Evolutionary conservation across 2,329 filamentous ascomycete genomes (phyloP).

Genomic region (Furcasterigmium furcatum): DNA sequence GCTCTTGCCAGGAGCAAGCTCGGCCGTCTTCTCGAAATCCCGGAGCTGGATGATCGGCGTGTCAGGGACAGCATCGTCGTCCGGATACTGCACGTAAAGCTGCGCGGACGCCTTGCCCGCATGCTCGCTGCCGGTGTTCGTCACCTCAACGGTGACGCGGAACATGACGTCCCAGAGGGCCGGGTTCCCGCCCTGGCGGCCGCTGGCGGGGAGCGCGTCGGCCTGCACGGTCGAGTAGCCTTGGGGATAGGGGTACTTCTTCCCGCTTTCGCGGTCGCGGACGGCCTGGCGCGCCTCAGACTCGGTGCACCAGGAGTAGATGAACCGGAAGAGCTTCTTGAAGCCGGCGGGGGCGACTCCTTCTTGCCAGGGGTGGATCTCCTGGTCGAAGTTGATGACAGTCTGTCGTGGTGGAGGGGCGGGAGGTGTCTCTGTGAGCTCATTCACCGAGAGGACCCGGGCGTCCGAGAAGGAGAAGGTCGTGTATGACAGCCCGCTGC

Average conservation of each 20-base stretch:
- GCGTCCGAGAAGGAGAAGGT: constrained; percentile 59
- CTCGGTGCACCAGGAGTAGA: constrained; percentile 63
- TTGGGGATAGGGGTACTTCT: constrained; percentile 58
- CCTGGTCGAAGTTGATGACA: constrained; percentile 42
- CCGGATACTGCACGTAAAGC: constrained; percentile 42
- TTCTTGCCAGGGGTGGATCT: constrained; percentile 49
- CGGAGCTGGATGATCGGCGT: constrained; percentile 68
- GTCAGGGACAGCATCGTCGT: constrained; percentile 36
- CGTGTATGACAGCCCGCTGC: constrained; percentile 81
- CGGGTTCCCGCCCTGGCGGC: constrained; percentile 67
- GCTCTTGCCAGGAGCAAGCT: constrained; percentile 50
- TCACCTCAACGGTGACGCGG: constrained; percentile 39
- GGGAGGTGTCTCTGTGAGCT: constrained; percentile 36
- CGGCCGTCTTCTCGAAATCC: constrained; percentile 66
- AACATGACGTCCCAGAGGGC: constrained; percentile 54
- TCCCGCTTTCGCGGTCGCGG: constrained; percentile 21
- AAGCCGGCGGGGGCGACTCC: constrained; percentile 59
- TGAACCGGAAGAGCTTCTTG: constrained; percentile 58
- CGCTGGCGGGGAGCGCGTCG: constrained; percentile 56
- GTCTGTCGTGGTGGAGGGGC: constrained; percentile 29
- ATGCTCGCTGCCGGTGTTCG: constrained; percentile 45
- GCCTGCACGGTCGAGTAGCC: constrained; percentile 57
- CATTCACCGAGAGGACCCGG: constrained; percentile 40
- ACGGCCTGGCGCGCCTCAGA: constrained; percentile 36
- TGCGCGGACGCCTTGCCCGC: constrained; percentile 43